Evolutionary conservation across 129 eudicot genomes (phyloP).

Genomic region (Lactuca saligna): DNA sequence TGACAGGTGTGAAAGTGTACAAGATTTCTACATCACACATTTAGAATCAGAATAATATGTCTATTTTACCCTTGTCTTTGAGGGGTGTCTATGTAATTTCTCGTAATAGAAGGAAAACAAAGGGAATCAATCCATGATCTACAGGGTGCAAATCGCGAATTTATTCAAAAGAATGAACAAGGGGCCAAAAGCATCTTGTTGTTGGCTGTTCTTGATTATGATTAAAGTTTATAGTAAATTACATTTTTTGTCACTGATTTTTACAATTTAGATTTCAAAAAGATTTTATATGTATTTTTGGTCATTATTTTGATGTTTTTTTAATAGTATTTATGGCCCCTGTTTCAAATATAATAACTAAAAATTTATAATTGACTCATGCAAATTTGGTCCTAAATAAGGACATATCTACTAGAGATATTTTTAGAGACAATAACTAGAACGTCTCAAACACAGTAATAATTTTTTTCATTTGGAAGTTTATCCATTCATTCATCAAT

Average conservation of each 20-base stretch:
- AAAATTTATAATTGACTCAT: too few relatives aligned
- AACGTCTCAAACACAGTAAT: too few relatives aligned
- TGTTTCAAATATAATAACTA: neutral
- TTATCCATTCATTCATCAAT: too few relatives aligned
- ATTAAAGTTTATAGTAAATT: constrained; percentile 3
- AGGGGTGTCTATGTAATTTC: neutral
- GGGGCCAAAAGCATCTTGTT: constrained; percentile 12
- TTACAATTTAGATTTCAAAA: neutral
- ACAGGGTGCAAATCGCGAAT: constrained; percentile 5
- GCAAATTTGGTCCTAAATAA: too few relatives aligned
- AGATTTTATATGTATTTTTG: too few relatives aligned
- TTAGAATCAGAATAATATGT: neutral
- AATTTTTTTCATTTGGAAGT: too few relatives aligned
- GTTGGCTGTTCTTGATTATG: constrained; percentile 14
- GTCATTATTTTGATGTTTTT: too few relatives aligned
- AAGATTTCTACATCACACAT: neutral
- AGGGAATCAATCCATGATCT: neutral
- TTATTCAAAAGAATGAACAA: constrained; percentile 8
- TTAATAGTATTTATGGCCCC: neutral
- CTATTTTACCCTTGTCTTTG: constrained; percentile 14
- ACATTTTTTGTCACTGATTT: neutral
- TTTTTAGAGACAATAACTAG: too few relatives aligned
- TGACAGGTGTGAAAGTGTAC: constrained; percentile 26
- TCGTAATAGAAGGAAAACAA: neutral
- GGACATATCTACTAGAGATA: too few relatives aligned